Evolutionary conservation across 1,284 basidiomycete genomes (phyloP), one percentile per base, ranked within the genome.

Genomic region (Ustilago esculenta): DNA sequence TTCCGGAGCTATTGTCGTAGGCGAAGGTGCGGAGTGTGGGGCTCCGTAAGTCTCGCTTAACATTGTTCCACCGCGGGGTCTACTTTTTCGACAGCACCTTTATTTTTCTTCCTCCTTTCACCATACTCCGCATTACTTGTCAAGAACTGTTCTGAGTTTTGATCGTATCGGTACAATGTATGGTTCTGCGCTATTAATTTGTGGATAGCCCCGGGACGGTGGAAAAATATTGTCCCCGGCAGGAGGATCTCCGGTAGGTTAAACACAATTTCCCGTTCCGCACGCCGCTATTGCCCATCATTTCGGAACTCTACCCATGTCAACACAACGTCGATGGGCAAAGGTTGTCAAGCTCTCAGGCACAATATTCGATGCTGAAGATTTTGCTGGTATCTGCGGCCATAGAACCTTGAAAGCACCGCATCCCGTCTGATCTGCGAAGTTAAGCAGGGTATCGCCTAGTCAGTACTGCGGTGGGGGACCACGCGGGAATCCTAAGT

Each of bases 391-490:
- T 63, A 88, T 88, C 87, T 87, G 88, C 85, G 87, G 87, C 87
- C 87, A 89, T 87, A 88, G 87, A 87, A 88, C 87, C 86, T 84
- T 86, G 87, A 88, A 88, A 89, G 86, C 87, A 89, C 87, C 86
- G 86, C 88, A 89, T 89, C 88, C 88, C 86, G 87, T 89, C 88
- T 82, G 87, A 89, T 89, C 88, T 89, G 88, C 86, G 87, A 86
- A 89, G 87, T 88, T 88, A 90, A 90, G 86, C 87, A 85, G 85
- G 86, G 87, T 89, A 87, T 88, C 86, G 87, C 87, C 86, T 83
- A 88, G 88, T 88, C 88, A 89, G 88, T 89, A 90, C 88, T 88
- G 89, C 85, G 88, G 88, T 89, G 88, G 88, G 88, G 88, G 88
- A 89, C 88, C 88, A 89, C 87, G 85, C 85, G 87, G 88, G 88